Conservation (phyloP, 352 stramenopile species). For the Pythium rishiriense region DNA sequence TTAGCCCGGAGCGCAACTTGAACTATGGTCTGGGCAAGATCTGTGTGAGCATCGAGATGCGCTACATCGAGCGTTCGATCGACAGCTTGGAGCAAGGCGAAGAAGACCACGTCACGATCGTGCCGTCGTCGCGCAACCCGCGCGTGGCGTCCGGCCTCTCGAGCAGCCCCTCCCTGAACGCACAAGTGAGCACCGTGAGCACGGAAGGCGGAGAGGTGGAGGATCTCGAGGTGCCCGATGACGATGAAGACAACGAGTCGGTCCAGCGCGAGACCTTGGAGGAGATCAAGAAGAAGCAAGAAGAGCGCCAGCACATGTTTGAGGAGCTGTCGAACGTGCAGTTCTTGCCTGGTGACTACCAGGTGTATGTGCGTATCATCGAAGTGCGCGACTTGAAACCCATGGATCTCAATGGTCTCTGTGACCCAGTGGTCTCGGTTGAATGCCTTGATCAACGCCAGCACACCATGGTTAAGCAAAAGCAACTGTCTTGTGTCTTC, state of each 20-base stretch:
- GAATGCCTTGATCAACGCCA: slow-evolving; percentile 82
- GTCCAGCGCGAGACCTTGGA: slow-evolving; percentile 50
- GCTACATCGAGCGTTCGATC: slow-evolving; percentile 56
- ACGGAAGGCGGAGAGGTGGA: slow-evolving; percentile 21
- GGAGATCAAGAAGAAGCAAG: slow-evolving; percentile 63
- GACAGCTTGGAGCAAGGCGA: slow-evolving; percentile 69
- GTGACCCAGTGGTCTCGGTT: slow-evolving; percentile 87
- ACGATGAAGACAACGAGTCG: slow-evolving; percentile 40
- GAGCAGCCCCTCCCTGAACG: neutral
- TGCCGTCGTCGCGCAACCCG: slow-evolving; percentile 46
- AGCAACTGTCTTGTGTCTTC: slow-evolving; percentile 87
- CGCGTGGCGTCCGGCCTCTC: slow-evolving; percentile 19
- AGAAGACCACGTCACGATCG: slow-evolving; percentile 55
- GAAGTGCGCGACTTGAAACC: slow-evolving; percentile 90
- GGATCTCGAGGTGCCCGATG: slow-evolving; percentile 28
- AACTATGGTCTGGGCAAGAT: slow-evolving; percentile 50
- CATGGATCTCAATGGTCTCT: slow-evolving; percentile 84
- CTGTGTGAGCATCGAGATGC: slow-evolving; percentile 61
- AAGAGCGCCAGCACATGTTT: slow-evolving; percentile 77
- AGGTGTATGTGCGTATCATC: slow-evolving; percentile 87
- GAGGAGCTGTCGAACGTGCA: slow-evolving; percentile 69
- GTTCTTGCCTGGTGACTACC: slow-evolving; percentile 83
- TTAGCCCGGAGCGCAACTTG: slow-evolving; percentile 30
- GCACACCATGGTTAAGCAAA: slow-evolving; percentile 80
- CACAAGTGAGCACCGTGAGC: slow-evolving; percentile 19